Percentiles rank a stretch among this genome's conserved stretches.
These are phyloP conservation scores for Globisporangium abappressorium DNA, from an alignment of 352 stramenopile species.

Conservation along the genomic window DNA sequence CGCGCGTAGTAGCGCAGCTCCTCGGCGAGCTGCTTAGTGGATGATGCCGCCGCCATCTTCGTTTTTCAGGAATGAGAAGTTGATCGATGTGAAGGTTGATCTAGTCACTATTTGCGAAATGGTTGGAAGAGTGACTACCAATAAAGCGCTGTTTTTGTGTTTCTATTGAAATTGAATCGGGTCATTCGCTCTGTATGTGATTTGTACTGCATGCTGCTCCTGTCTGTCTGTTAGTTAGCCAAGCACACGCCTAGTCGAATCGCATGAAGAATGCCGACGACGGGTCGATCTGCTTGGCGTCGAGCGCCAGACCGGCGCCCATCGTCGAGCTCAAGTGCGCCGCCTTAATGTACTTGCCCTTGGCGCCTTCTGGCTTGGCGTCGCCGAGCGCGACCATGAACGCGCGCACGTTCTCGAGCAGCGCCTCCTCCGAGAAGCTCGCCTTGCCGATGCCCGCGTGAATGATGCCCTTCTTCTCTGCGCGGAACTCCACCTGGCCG, in stretches of 20 bases:
- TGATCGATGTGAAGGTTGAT: background rate
- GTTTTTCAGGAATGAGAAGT: background rate
- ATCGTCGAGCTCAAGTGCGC: constrained; percentile 86
- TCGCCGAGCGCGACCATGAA: constrained; percentile 91
- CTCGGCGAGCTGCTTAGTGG: constrained; percentile 52
- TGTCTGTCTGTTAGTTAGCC: background rate
- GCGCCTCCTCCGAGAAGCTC: constrained; percentile 85
- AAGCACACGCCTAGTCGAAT: constrained; percentile 53
- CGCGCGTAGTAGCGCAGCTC: constrained; percentile 73
- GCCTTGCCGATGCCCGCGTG: constrained; percentile 88
- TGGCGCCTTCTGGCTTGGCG: constrained; percentile 90
- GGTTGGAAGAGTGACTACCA: background rate
- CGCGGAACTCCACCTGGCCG: constrained; percentile 87
- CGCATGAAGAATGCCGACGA: constrained; percentile 83
- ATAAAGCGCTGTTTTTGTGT: background rate
- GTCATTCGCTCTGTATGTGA: constrained; percentile 1
- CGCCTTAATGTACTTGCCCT: constrained; percentile 93
- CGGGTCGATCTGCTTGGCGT: constrained; percentile 84
- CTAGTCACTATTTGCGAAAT: background rate
- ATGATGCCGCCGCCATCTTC: constrained; percentile 1
- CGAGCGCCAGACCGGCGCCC: constrained; percentile 72
- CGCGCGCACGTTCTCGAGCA: constrained; percentile 91
- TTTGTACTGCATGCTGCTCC: background rate
- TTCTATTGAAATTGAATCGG: constrained; percentile 8
- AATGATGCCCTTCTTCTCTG: constrained; percentile 90